Evolutionary conservation across 202 grass and related monocot species (phyloP).

Genomic region (Setaria italica): DNA sequence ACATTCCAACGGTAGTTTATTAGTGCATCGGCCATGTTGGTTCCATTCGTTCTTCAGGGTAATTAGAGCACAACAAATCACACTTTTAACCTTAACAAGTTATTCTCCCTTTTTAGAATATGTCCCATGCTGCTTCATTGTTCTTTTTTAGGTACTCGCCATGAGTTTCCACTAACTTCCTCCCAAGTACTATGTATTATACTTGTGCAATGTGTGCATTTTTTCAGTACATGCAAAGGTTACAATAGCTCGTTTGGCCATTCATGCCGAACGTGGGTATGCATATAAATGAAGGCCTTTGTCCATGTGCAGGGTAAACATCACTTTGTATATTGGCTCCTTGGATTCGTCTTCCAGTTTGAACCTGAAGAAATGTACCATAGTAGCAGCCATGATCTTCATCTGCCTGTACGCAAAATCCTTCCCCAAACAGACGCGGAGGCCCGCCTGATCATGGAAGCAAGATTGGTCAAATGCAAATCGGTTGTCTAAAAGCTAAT

Average conservation of each 20-base stretch:
- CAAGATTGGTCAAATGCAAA: constrained; percentile 34
- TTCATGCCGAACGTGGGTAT: constrained; percentile 37
- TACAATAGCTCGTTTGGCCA: background rate
- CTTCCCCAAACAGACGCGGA: constrained; percentile 65
- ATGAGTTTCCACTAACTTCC: background rate
- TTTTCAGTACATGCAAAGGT: constrained; percentile 14
- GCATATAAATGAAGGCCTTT: constrained; percentile 45
- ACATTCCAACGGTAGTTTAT: background rate
- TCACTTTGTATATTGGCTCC: constrained; percentile 50
- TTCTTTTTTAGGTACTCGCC: background rate
- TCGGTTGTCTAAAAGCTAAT: background rate
- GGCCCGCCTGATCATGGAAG: constrained; percentile 50
- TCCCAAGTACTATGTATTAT: background rate
- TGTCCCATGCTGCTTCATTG: background rate
- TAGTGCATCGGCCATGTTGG: background rate
- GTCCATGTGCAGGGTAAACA: constrained; percentile 69
- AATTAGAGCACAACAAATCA: background rate
- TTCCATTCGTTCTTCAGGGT: background rate
- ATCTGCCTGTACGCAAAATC: constrained; percentile 83
- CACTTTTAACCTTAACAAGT: background rate
- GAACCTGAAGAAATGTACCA: constrained; percentile 68
- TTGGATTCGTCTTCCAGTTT: constrained; percentile 61
- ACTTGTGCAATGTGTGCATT: background rate
- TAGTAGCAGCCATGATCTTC: constrained; percentile 64
- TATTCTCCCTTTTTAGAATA: background rate